These are phyloP conservation scores for Beta corolliflora DNA, from an alignment of 179 eudicot genomes.

Conservation along the genomic window DNA sequence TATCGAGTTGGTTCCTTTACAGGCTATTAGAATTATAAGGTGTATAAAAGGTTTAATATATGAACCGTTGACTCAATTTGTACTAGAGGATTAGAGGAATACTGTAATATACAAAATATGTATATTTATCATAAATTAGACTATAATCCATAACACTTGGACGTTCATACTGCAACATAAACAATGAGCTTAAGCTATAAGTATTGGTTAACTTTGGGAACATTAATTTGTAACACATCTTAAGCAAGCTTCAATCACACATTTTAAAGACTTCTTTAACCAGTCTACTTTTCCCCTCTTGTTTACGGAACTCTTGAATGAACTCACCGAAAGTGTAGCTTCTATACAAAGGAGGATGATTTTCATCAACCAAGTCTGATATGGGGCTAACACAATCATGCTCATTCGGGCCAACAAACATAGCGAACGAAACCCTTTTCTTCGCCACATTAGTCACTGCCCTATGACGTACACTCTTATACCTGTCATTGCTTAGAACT, in stretches of 20 bases:
- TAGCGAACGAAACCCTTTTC: slow-evolving; percentile 29
- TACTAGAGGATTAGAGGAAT: too few relatives aligned
- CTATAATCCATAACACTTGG: too few relatives aligned
- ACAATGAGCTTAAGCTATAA: too few relatives aligned
- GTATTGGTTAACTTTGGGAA: too few relatives aligned
- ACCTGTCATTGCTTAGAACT: background rate
- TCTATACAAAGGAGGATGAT: slow-evolving; percentile 31
- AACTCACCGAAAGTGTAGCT: slow-evolving; percentile 22
- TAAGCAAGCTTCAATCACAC: background rate
- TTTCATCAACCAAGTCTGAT: slow-evolving; percentile 33
- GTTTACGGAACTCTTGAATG: slow-evolving; percentile 27
- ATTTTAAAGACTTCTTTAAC: slow-evolving; percentile 27
- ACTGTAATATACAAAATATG: too few relatives aligned
- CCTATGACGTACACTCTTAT: slow-evolving; percentile 38
- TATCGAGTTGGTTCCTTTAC: too few relatives aligned
- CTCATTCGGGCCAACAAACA: slow-evolving; percentile 31
- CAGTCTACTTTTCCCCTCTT: slow-evolving; percentile 30
- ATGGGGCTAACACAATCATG: slow-evolving; percentile 22
- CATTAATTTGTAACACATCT: too few relatives aligned
- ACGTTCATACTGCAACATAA: too few relatives aligned
- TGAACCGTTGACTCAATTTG: too few relatives aligned
- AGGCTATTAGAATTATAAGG: too few relatives aligned
- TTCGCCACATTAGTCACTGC: slow-evolving; percentile 24
- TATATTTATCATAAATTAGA: too few relatives aligned
- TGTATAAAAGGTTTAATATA: too few relatives aligned